phyloP scores from a whole-genome alignment of 148 eudicot genomes.

The Chenopodium album region DNA sequence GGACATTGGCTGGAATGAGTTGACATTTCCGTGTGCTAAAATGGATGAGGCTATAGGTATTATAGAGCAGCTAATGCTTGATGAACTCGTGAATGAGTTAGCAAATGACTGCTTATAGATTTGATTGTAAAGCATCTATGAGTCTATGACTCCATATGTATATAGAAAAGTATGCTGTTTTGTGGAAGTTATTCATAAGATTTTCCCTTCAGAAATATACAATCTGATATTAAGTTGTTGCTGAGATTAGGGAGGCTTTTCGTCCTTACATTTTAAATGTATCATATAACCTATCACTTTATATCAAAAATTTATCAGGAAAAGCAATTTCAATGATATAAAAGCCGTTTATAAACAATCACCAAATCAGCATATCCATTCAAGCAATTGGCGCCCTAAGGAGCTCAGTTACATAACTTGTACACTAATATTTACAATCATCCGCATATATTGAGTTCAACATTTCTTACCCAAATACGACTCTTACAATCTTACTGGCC shows the following conservation, averaged over 20 bases:
- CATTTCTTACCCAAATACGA: too few species aligned
- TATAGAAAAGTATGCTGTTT: not conserved
- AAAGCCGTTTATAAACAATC: too few species aligned
- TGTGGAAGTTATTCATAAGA: not conserved
- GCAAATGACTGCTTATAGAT: constrained; percentile 28
- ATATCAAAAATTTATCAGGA: too few species aligned
- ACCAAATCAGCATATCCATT: too few species aligned
- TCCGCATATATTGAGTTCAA: too few species aligned
- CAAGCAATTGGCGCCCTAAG: too few species aligned
- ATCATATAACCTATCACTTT: not conserved
- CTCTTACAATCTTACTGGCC: too few species aligned
- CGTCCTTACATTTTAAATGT: too few species aligned
- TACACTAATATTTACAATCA: too few species aligned
- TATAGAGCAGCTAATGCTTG: constrained; percentile 56
- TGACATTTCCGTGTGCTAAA: constrained; percentile 42
- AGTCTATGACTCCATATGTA: too few species aligned
- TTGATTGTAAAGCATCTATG: not conserved
- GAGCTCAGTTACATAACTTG: too few species aligned
- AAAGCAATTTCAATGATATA: not conserved
- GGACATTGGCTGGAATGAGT: constrained; percentile 76
- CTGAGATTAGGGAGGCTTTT: not conserved
- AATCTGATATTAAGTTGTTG: not conserved
- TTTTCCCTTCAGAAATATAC: not conserved
- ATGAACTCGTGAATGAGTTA: constrained; percentile 55
- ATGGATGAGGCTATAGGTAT: constrained; percentile 54